Evolutionary conservation across 345 rosid genomes (phyloP).

Genomic region (Pelargonium nanum): DNA sequence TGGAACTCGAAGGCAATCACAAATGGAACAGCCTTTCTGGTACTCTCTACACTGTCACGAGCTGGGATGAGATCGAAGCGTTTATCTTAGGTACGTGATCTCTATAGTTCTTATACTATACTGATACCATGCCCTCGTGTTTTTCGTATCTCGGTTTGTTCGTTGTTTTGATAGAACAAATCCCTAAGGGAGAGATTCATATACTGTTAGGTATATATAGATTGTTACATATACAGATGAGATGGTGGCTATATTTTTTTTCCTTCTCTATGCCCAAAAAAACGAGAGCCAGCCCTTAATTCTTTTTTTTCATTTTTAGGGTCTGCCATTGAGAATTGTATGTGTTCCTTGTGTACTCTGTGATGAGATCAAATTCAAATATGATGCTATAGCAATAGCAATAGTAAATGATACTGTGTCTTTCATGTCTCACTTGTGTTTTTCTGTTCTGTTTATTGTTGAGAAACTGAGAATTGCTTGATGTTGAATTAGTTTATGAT

Average conservation of each 20-base stretch:
- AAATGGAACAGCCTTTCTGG: conserved; percentile 70
- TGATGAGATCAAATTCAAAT: not conserved
- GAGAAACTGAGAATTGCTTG: too few relatives aligned
- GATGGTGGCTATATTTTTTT: not conserved
- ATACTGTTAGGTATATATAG: not conserved
- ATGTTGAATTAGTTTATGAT: too few relatives aligned
- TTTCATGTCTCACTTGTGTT: too few relatives aligned
- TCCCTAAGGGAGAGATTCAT: not conserved
- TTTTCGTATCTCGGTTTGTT: not conserved
- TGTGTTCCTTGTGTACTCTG: not conserved
- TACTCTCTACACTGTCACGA: conserved; percentile 64
- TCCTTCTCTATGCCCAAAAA: not conserved
- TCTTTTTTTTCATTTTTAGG: not conserved
- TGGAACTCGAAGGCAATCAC: conserved; percentile 32
- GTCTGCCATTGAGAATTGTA: not conserved
- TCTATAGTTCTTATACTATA: too few relatives aligned
- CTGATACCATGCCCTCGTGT: not conserved
- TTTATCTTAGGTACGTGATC: conserved; percentile 86
- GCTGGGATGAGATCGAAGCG: conserved; percentile 93
- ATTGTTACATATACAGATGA: not conserved
- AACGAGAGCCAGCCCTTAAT: not conserved
- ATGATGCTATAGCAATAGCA: not conserved
- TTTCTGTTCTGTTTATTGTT: too few relatives aligned
- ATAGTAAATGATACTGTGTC: too few relatives aligned
- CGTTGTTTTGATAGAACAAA: too few relatives aligned